A percentile compares a stretch with the other conserved stretches of the same genome.
Conservation (phyloP, 371 early-diverging fungal species). For the Capillidium heterosporum region DNA sequence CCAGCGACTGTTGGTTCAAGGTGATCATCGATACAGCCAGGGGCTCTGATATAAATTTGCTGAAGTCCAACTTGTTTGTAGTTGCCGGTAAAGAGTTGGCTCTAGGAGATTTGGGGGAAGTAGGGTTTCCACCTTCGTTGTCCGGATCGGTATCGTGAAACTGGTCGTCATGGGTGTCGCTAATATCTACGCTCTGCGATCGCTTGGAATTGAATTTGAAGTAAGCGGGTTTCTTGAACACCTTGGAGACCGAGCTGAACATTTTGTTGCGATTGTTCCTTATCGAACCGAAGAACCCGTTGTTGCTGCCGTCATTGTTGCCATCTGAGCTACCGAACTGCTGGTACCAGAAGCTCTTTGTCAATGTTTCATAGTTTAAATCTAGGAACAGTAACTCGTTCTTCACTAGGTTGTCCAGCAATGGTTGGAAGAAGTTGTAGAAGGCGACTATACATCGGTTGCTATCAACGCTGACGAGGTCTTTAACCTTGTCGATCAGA, state of each 20-base stretch:
- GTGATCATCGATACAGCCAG: neutral
- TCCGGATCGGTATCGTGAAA: no score
- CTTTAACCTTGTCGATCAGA: neutral
- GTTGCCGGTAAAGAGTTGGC: no score
- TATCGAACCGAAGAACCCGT: neutral
- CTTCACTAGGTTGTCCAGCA: neutral
- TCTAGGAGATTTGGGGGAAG: no score
- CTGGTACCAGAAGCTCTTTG: neutral
- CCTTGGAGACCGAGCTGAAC: no score
- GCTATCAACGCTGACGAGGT: neutral
- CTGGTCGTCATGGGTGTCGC: no score
- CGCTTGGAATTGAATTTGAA: no score
- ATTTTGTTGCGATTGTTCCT: no score
- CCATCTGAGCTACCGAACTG: neutral
- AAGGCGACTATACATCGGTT: neutral
- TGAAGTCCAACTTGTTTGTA: no score
- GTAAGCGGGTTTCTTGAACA: no score
- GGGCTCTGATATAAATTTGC: neutral
- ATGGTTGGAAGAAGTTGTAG: neutral
- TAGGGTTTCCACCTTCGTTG: no score
- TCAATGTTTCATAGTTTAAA: neutral
- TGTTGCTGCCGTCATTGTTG: neutral
- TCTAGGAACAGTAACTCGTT: neutral
- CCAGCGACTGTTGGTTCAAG: neutral
- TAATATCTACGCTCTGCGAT: no score